phyloP scores from a whole-genome alignment of 2,329 filamentous ascomycete genomes.

The Penicillium sp. region DNA sequence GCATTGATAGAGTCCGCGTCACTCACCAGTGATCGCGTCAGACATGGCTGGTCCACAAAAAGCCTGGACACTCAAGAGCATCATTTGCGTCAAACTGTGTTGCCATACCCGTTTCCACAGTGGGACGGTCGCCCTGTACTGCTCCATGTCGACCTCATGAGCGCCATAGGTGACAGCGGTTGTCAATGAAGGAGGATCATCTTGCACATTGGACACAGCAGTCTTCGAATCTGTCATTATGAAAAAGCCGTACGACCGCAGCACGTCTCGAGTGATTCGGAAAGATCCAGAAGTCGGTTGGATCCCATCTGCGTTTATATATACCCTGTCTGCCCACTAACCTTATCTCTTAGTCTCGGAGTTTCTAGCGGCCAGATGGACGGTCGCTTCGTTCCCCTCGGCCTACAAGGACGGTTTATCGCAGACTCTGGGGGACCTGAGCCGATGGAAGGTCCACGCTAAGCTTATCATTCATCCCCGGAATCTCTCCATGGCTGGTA shows the following conservation, averaged over 20 bases:
- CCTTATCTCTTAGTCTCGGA: slow-evolving; percentile 2
- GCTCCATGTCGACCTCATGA: slow-evolving; percentile 34
- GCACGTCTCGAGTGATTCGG: neutral
- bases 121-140: slow-evolving; percentile 30
- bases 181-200: slow-evolving; percentile 1
- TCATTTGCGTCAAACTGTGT: slow-evolving; percentile 51
- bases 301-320: neutral
- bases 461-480: slow-evolving; percentile 1
- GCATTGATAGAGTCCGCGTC: neutral
- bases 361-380: neutral
- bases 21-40: slow-evolving; percentile 40
- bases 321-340: slow-evolving; percentile 1
- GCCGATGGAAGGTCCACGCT: slow-evolving; percentile 14
- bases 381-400: neutral
- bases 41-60: slow-evolving; percentile 46
- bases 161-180: slow-evolving; percentile 16
- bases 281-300: neutral
- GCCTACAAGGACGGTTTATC: neutral
- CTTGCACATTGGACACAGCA: neutral
- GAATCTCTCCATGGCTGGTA: neutral
- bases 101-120: slow-evolving; percentile 48
- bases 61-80: slow-evolving; percentile 48
- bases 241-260: neutral
- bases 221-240: slow-evolving; percentile 7
- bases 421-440: neutral